Conservation (phyloP, 1,284 basidiomycete genomes). For the Ustilago trichophora region DNA sequence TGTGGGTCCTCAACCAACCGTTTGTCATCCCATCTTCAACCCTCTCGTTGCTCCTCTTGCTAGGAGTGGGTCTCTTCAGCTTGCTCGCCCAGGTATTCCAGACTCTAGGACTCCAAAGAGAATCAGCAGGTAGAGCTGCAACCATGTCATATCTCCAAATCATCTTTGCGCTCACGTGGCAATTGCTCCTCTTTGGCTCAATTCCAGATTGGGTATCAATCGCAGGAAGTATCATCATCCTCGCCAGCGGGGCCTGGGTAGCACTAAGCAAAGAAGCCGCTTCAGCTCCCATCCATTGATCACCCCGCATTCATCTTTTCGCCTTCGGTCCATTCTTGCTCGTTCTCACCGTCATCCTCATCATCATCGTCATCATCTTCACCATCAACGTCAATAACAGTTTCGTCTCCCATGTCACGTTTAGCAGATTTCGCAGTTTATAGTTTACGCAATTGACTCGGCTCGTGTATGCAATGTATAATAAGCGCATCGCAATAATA, state of each 20-base stretch:
- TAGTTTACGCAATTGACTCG: background rate
- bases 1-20: slow-evolving; percentile 28
- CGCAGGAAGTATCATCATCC: slow-evolving; percentile 30
- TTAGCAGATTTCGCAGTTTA: background rate
- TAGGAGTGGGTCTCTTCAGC: slow-evolving; percentile 46
- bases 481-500: slow-evolving; percentile 7
- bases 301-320: too few relatives aligned
- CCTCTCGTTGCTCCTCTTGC: slow-evolving; percentile 25
- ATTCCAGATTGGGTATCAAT: slow-evolving; percentile 38
- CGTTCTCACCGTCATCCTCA: too few relatives aligned
- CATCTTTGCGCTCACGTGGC: slow-evolving; percentile 41
- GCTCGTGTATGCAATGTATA: slow-evolving; percentile 17
- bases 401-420: background rate
- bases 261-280: slow-evolving; percentile 23
- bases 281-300: slow-evolving; percentile 28
- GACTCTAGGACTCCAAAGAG: slow-evolving; percentile 49
- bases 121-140: slow-evolving; percentile 47
- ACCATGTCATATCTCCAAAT: slow-evolving; percentile 49
- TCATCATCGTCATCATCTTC: too few relatives aligned
- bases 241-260: slow-evolving; percentile 42
- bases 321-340: too few relatives aligned
- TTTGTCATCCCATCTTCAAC: slow-evolving; percentile 36
- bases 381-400: too few relatives aligned
- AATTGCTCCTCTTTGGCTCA: slow-evolving; percentile 30
- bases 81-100: slow-evolving; percentile 49